Evolutionary conservation across 495 filamentous ascomycete genomes (phyloP), one percentile per base, ranked within the genome.

Genomic region (Podospora pseudoanserina): DNA sequence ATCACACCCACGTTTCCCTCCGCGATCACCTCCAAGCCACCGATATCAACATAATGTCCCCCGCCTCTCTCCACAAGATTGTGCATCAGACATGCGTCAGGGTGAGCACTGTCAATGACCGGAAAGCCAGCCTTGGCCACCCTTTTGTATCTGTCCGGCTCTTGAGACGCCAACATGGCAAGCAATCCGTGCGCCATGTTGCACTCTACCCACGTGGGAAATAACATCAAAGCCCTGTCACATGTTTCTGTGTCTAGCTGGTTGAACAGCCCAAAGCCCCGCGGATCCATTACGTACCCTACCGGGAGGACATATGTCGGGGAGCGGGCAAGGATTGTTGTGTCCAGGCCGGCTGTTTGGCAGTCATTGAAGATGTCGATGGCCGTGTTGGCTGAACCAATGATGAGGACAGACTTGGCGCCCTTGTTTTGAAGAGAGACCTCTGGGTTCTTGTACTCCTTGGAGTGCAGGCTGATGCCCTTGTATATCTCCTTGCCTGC

Each of bases 341-440:
- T 73, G 28, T 59, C 4, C 5, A 75, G 66, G 54, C 70, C 69
- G 6, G 74, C 68, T 3, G 64, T 49, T 44, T 74, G 64, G 66
- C 74, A 77, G 67, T 79, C 76, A 30, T 72, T 34, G 53, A 79
- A 67, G 19, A 80, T 65, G 68, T 80, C 78, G 63, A 80, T 78
- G 30, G 75, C 78, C 0, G 78, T 80, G 68, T 77, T 80, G 54
- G 78, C 78, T 5, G 75, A 77, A 28, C 78, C 77, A 49, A 80
- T 69, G 4, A 80, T 65, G 3, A 74, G n/a, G 55, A 72, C 74
- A 7, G 79, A 79, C 39, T 80, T 65, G 57, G 59, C 70, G 5
- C 72, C 72, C 27, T 60, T 62, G 13, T 65, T 32, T 11, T 9
- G 28, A 15, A 76, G 61, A 20, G 20, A 13, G n/a, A 16, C 9